Evolutionary conservation across 768 basidiomycete genomes (phyloP).

Genomic region (Pleurotus eryngii): DNA sequence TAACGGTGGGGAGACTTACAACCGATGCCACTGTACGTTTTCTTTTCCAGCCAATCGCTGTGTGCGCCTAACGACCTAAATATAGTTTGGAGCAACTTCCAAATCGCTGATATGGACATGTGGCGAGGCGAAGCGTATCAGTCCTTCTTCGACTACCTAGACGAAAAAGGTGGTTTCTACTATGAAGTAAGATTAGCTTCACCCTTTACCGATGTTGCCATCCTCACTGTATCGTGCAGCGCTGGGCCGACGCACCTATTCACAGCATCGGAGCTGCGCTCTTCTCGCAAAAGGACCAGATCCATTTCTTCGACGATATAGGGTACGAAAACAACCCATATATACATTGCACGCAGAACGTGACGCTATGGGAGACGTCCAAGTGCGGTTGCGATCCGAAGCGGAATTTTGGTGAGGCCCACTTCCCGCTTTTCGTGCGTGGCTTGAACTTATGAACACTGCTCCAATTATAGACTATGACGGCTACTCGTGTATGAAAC

Average conservation of each 20-base stretch:
- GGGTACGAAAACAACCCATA: slow-evolving; percentile 77
- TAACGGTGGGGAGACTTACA: slow-evolving; percentile 57
- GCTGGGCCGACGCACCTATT: slow-evolving; percentile 63
- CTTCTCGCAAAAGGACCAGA: slow-evolving; percentile 52
- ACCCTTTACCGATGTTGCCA: neutral
- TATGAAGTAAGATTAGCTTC: slow-evolving; percentile 49
- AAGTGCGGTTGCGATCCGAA: slow-evolving; percentile 58
- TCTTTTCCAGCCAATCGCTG: neutral
- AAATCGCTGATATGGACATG: slow-evolving; percentile 64
- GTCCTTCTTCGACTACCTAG: slow-evolving; percentile 64
- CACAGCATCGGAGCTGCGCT: slow-evolving; percentile 66
- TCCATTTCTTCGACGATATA: slow-evolving; percentile 77
- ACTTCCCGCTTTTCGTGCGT: neutral
- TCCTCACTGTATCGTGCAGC: slow-evolving; percentile 16
- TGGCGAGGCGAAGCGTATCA: slow-evolving; percentile 65
- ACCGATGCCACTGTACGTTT: slow-evolving; percentile 61
- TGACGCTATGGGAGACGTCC: slow-evolving; percentile 45
- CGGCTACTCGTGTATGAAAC: slow-evolving; percentile 53
- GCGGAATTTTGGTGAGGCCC: slow-evolving; percentile 54
- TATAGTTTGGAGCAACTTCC: slow-evolving; percentile 45
- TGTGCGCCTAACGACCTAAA: neutral
- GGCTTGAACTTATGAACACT: neutral
- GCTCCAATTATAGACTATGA: slow-evolving; percentile 41
- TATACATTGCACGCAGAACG: slow-evolving; percentile 59
- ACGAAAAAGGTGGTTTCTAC: slow-evolving; percentile 61